Evolutionary conservation across 2,329 filamentous ascomycete genomes (phyloP), one percentile per base, ranked within the genome.

Genomic region (Fusarium irregulare): DNA sequence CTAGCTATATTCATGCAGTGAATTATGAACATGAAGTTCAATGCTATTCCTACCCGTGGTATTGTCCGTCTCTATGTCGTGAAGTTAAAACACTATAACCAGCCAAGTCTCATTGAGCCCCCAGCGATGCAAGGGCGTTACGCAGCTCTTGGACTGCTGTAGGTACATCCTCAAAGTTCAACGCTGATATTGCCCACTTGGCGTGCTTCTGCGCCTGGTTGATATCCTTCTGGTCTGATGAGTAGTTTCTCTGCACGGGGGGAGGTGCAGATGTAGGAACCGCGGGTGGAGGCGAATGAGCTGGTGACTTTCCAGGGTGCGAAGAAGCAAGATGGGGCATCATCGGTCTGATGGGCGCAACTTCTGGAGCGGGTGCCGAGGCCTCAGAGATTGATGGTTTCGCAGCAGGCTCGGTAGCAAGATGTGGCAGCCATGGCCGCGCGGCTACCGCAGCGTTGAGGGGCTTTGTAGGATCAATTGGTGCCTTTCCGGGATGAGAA

Each of bases 151-250:
- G 90, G 7, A 98, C 90, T 0, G 96, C 96, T 0, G 96, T 99
- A 2, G 91, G 86, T 3, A 97, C 92, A 78, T 99, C 96, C 73
- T 99, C 96, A 80, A 99, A 99, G 75, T 98, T 97, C 49, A 99
- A 82, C 0, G 96, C 96, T 13, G 94, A 98, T 44, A 98, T 97
- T 1, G 96, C 96, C 93, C 93, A 99, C 75, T 93, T 94, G 4
- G 95, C 94, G 82, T 98, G 96, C 78, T 98, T 99, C 79, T 97
- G 94, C 7, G 96, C 95, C 73, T 90, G 87, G 37, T 88, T 83
- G 37, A 98, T 91, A 68, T 97, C 93, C 32, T 80, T 76, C 10
- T 77, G 77, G 48, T 76, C 74, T 16, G 69, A 71, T 4, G 72
- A 56, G 20, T 65, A 62, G 7, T 59, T 45, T 18, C 37, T 59